Percentiles rank a stretch among this genome's conserved stretches.
Conservation (phyloP, 257 asterid species). For the Solanum chmielewskii region DNA sequence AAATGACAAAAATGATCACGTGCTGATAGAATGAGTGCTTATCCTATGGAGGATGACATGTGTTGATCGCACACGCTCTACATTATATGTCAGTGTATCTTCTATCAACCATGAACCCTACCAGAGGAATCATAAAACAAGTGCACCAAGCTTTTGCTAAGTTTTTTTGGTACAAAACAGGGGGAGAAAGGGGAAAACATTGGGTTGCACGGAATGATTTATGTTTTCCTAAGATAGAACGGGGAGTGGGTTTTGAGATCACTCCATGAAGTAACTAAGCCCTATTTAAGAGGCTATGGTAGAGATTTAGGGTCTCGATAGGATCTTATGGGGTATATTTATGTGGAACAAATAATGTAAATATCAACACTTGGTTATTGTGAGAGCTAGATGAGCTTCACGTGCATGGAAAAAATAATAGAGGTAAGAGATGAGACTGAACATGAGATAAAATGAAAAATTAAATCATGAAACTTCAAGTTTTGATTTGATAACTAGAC, state of each 20-base stretch:
- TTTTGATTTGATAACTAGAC: not conserved
- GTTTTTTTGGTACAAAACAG: not conserved
- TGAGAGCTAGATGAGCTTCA: not conserved
- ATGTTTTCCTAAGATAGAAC: not conserved
- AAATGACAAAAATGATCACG: not conserved
- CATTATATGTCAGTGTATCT: not conserved
- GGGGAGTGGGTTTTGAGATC: not conserved
- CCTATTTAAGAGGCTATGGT: not conserved
- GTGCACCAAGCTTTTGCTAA: not conserved
- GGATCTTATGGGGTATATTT: not conserved
- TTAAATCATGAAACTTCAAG: too few species aligned
- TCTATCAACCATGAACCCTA: not conserved
- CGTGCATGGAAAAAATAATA: not conserved
- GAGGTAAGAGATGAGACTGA: not conserved
- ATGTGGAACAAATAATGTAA: not conserved
- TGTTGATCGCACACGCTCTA: too few species aligned
- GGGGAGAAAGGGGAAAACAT: not conserved
- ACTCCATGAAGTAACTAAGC: not conserved
- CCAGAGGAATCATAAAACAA: not conserved
- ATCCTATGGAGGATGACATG: not conserved
- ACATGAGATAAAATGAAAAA: not conserved
- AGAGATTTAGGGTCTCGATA: not conserved
- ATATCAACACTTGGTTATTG: not conserved
- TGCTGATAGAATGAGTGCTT: not conserved
- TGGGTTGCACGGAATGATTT: not conserved